Evolutionary conservation across 139 green algal species (phyloP), one percentile per base, ranked within the genome.

Genomic region (Picochlorum sp.): DNA sequence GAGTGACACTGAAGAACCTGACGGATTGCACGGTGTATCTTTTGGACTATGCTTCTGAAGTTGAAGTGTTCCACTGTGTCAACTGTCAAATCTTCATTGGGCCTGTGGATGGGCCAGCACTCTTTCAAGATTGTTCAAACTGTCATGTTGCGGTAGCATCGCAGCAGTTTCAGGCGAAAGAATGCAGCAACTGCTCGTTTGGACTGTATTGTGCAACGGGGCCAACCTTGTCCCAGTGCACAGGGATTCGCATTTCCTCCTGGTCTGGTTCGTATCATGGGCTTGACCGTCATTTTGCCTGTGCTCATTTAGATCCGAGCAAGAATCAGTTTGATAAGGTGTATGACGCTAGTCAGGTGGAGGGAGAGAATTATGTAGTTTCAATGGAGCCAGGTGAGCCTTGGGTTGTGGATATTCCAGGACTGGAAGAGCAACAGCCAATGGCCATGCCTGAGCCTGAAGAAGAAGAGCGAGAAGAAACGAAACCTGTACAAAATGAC

Each of bases 301-400:
- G 55, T 2, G 83, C 78, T 18, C 68, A 79, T 49, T 74, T 89
- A 16, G 81, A 89, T 75, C 83, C 83, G 2, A 45, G 49, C 2
- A 55, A 30, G 50, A 89, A 89, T 75, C 62, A 76, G 10, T 89
- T 78, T 78, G 65, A 73, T 63, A 72, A 86, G 74, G 81, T 85
- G 52, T 69, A 77, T 18, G 75, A 81, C 8, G 69, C 69, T 2
- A 26, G 23, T 31, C 15, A 30, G 30, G 58, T 72, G 24, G 62
- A 77, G 30, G 72, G 57, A 13, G 38, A 50, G 45, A 83, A 66
- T 70, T 85, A 80, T 44, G 38, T 77, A 66, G 56, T 85, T 54
- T 45, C 77, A 57, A 49, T 64, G 2, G 70, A 64, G 38, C 49
- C 23, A 20, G 49, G 34, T 1, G 28, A 74, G 11, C 71, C 71